These are phyloP conservation scores for Avena sativa DNA, from an alignment of 176 grass and related monocot species.

Conservation along the genomic window DNA sequence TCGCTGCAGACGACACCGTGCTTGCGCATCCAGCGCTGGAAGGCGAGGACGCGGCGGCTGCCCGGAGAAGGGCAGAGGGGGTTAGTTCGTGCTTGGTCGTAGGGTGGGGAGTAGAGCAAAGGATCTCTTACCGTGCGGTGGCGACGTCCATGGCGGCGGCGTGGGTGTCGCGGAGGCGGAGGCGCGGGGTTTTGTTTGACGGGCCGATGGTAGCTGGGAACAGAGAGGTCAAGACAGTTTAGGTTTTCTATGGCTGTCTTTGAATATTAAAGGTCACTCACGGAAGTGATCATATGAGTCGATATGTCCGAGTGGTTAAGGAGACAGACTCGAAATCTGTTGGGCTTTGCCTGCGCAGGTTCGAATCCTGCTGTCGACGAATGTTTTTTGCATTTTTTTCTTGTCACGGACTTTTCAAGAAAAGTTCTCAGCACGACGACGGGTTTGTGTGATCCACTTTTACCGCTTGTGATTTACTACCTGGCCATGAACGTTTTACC, in stretches of 20 bases:
- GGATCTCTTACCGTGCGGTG: constrained; percentile 48
- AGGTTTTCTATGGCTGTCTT: background rate
- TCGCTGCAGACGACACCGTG: constrained; percentile 84
- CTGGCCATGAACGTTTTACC: no score
- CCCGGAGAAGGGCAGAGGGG: background rate
- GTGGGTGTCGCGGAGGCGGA: background rate
- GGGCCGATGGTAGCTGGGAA: background rate
- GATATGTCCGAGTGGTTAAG: constrained; percentile 99
- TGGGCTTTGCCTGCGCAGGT: constrained; percentile 69
- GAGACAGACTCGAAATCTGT: constrained; percentile 82
- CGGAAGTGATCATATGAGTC: background rate
- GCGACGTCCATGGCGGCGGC: constrained; percentile 47
- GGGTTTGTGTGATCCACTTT: no score
- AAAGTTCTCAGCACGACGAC: no score
- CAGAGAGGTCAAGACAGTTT: background rate
- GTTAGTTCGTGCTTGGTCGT: background rate
- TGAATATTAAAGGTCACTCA: no score
- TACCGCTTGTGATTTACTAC: no score
- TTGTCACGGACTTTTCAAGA: background rate
- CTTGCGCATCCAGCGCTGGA: constrained; percentile 82
- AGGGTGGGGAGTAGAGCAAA: background rate
- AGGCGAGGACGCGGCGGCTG: constrained; percentile 64
- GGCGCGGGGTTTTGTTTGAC: constrained; percentile 26
- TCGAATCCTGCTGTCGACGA: constrained; percentile 67
- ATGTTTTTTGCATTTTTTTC: background rate